Evolutionary conservation across 73 alveolate genomes (phyloP), one percentile per base, ranked within the genome.

Genomic region (Symbiodinium natans): DNA sequence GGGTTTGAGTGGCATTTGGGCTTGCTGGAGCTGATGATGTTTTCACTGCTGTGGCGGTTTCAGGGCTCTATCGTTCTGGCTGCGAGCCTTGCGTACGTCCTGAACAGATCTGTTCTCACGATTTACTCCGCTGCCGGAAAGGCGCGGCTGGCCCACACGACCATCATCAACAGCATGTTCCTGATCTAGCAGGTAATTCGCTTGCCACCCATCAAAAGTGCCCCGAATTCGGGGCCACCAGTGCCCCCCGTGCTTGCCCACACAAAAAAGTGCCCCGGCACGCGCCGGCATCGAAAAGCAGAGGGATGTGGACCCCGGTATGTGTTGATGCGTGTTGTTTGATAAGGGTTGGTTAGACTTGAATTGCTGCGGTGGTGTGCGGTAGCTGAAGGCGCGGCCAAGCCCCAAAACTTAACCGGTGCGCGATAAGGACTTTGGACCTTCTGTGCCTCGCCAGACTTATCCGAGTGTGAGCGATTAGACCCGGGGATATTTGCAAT

Each of bases 1-100:
- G 96, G 96, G 46, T 89, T 89, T 68, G 96, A 89, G 33, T 89
- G 96, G 96, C 96, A 89, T 27, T 41, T 89, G 46, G 86, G 87
- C 33, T 68, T 71, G 17, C 33, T 89, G 77, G 96, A 89, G 96
- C 48, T 89, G 63, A n/a, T 86, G 84, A 86, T 41, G 39, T 86
- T 86, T 83, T 86, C 94, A 23, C 21, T 86, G 59, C 36, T 86
- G 3, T 86, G 94, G 94, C 94, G 94, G 39, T 86, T 86, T 48
- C 94, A 86, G 59, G 84, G 83, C 40, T 86, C 94, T 43, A 56
- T 86, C 15, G 94, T 48, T 36, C 40, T 86, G 68, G 94, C 94
- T 19, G 63, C 84, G 5, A 83, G 82, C 94, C 40, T 86, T 56
- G 94, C 94, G 7, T 86, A 86, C n/a, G 38, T 56, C 56, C 29